phyloP scores from a whole-genome alignment of 2,329 filamentous ascomycete species.

The Hypomyces perniciosus region DNA sequence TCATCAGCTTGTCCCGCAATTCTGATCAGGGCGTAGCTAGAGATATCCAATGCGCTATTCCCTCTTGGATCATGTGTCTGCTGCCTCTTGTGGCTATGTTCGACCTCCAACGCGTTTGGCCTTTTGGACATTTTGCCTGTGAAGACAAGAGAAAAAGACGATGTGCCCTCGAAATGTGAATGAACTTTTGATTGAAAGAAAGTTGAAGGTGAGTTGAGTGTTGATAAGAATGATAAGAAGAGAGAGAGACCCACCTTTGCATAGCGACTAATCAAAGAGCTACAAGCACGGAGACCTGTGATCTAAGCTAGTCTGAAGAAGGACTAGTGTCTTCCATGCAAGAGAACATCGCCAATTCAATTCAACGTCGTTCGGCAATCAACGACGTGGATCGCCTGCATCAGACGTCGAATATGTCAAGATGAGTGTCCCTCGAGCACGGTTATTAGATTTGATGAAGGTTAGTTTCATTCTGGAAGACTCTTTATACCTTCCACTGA shows the following conservation, averaged over 20 bases:
- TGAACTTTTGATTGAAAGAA: too few species aligned
- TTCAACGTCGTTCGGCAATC: constrained; percentile 16
- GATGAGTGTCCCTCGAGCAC: constrained; percentile 57
- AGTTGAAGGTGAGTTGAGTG: too few species aligned
- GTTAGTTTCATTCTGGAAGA: constrained; percentile 35
- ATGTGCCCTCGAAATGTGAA: too few species aligned
- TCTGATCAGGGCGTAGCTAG: constrained; percentile 2
- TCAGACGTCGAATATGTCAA: constrained; percentile 32
- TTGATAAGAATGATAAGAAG: too few species aligned
- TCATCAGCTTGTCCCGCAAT: constrained; percentile 26
- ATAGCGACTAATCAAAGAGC: not conserved
- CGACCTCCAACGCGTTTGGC: not conserved
- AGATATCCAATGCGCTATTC: not conserved
- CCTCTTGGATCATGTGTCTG: not conserved
- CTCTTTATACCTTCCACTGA: constrained; percentile 18
- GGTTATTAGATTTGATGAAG: constrained; percentile 71
- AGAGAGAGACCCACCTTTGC: too few species aligned
- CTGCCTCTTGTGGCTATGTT: constrained; percentile 11
- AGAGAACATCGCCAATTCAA: constrained; percentile 16
- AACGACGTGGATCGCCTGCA: constrained; percentile 18
- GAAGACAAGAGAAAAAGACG: not conserved
- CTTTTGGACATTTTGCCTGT: constrained; percentile 34
- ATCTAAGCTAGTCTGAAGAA: not conserved
- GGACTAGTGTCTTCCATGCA: not conserved
- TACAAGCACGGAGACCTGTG: not conserved